A percentile compares a stretch with the other conserved stretches of the same genome.
phyloP scores from a whole-genome alignment of 345 rosid species.

The Lepidium africanum region DNA sequence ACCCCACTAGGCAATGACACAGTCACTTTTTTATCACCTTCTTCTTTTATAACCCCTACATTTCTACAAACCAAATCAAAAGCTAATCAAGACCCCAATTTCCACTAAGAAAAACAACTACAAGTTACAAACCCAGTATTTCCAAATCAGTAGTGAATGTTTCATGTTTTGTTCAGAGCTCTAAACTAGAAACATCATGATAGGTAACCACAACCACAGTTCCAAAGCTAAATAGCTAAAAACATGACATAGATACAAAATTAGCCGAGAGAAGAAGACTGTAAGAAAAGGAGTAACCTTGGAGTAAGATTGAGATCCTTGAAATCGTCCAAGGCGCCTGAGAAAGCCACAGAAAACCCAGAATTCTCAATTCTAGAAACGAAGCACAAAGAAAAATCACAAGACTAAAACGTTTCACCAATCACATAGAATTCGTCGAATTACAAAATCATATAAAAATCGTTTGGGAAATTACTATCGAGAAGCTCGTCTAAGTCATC shows the following conservation, averaged over 20 bases:
- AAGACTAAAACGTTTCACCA: background rate
- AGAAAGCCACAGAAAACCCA: constrained; percentile 19
- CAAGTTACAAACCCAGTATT: background rate
- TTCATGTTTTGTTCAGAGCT: background rate
- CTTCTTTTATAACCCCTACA: constrained; percentile 33
- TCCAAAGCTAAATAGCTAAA: background rate
- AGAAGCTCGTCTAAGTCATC: constrained; percentile 97
- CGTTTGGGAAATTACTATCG: constrained; percentile 47
- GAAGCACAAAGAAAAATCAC: background rate
- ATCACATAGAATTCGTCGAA: background rate
- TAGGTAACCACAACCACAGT: background rate
- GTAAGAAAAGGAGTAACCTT: constrained; percentile 26
- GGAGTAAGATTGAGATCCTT: constrained; percentile 74
- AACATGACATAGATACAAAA: background rate
- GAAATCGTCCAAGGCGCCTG: constrained; percentile 99
- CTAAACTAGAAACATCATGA: background rate
- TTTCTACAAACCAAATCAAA: constrained; percentile 25
- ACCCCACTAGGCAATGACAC: constrained; percentile 49
- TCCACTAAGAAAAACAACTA: background rate
- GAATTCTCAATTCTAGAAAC: background rate
- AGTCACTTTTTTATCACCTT: constrained; percentile 33
- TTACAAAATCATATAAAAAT: background rate
- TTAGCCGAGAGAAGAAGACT: background rate
- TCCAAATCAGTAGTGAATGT: background rate
- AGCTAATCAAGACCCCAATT: background rate